Base-by-base conservation (phyloP, 179 eudicot species). In the Camellia oleifera region DNA sequence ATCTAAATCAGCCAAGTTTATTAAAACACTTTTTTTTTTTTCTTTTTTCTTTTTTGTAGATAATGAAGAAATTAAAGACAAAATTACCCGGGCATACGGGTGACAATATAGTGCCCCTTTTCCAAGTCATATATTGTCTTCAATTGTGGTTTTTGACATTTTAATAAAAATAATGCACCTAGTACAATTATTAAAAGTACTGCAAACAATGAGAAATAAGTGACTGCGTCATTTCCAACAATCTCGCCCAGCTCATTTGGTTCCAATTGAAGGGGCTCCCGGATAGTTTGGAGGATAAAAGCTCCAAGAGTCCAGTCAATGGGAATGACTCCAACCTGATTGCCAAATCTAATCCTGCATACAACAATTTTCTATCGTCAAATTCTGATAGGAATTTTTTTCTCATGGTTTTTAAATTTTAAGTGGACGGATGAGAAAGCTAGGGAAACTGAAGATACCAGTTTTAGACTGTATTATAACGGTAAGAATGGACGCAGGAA, bases 101-200 rank as follows among this genome's bases (percentile, higher is more conserved):
- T 89, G 26, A 87, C 85, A 64, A 89, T 87, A 75, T 89, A 89
- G 52, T 85, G 89, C 52, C 92, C 92, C 79, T 88, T 89, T 81
- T 89, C 92, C 79, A 89, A 87, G 80, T 89, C 92, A 67, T 86
- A 89, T 44, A 89, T 86, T 14, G 92, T 89, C 85, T 89, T 89
- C 77, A 88, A 79, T 79, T 82, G 86, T 23, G 90, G 90, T 83
- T 84, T 88, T 74, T 86, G 86, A 88, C 92, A 86, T 45, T 82
- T 85, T 15, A 82, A 81, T 50, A 83, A 20, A 73, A 76, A 88
- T 83, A 90, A 89, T 20, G 72, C 83, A 17, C 78, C 65, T 66
- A 81, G 62, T 23, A 83, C 67, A 57, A 82, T 68, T 63, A 81
- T 82, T 70, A 82, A 23, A 20, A 69, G 77, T 5, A 65, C 87